A percentile compares a stretch with the other conserved stretches of the same genome.
These are phyloP conservation scores for Fraxinus sp. DNA, from an alignment of 305 asterid genomes.

Conservation along the genomic window DNA sequence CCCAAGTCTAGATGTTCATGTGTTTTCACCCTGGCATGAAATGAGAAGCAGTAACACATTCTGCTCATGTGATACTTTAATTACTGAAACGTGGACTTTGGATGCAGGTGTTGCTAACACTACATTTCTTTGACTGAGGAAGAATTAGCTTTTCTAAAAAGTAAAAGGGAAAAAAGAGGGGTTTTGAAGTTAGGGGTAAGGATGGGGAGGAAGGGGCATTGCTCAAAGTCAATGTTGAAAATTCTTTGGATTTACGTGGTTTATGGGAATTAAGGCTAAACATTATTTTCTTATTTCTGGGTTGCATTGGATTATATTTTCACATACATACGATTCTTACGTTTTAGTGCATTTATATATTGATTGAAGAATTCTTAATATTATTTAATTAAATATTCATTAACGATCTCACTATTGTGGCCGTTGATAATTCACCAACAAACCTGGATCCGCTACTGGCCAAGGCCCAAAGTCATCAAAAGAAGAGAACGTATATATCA, in stretches of 20 bases:
- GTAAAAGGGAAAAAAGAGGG: not conserved
- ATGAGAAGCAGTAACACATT: not conserved
- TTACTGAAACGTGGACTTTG: not conserved
- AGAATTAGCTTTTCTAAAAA: not conserved
- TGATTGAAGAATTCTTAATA: not conserved
- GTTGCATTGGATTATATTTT: not conserved
- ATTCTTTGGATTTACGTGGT: not conserved
- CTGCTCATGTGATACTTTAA: not conserved
- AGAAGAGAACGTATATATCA: not conserved
- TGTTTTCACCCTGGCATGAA: not conserved
- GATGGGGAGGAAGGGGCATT: constrained; percentile 9
- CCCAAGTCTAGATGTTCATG: not conserved
- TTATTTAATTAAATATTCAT: too few relatives aligned
- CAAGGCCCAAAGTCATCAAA: not conserved
- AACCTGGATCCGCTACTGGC: not conserved
- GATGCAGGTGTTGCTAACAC: not conserved
- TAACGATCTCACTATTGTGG: not conserved
- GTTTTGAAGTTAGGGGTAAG: not conserved
- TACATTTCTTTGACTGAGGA: not conserved
- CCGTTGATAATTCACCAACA: not conserved
- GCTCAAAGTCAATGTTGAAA: not conserved
- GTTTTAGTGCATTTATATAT: not conserved
- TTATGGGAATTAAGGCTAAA: not conserved
- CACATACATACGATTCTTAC: not conserved
- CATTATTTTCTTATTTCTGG: not conserved